A percentile compares a stretch with the other conserved stretches of the same genome.
phyloP scores from a whole-genome alignment of 305 asterid genomes.

The Fraxinus sp. region DNA sequence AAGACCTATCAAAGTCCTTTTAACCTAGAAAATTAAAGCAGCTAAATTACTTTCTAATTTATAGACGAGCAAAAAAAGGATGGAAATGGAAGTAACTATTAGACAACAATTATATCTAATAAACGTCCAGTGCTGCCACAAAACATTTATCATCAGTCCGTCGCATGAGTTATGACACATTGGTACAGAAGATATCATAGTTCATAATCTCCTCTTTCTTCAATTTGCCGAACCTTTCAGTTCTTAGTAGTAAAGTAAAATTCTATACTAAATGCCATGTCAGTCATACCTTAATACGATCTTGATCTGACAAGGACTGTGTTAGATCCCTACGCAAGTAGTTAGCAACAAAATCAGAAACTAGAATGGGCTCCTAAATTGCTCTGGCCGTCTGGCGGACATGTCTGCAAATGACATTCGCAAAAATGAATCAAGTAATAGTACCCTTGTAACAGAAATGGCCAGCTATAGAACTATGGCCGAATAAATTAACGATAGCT shows the following conservation, averaged over 20 bases:
- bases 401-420: constrained; percentile 49
- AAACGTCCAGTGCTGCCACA: not conserved
- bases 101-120: not conserved
- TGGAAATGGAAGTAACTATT: not conserved
- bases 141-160: not conserved
- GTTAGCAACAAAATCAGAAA: constrained; percentile 34
- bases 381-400: constrained; percentile 78
- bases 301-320: constrained; percentile 52
- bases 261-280: not conserved
- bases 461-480: not conserved
- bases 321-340: constrained; percentile 36
- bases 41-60: not conserved
- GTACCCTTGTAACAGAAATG: not conserved
- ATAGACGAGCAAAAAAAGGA: not conserved
- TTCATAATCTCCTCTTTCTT: not conserved
- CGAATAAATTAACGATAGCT: not conserved
- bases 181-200: not conserved
- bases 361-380: constrained; percentile 55
- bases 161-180: not conserved
- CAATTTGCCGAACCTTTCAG: not conserved
- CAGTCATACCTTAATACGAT: constrained; percentile 52
- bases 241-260: no score
- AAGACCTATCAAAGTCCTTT: constrained; percentile 48
- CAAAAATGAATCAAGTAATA: not conserved
- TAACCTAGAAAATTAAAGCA: constrained; percentile 37